Evolutionary conservation across 495 filamentous ascomycete genomes (phyloP).

Genomic region (Penicillium steckii): DNA sequence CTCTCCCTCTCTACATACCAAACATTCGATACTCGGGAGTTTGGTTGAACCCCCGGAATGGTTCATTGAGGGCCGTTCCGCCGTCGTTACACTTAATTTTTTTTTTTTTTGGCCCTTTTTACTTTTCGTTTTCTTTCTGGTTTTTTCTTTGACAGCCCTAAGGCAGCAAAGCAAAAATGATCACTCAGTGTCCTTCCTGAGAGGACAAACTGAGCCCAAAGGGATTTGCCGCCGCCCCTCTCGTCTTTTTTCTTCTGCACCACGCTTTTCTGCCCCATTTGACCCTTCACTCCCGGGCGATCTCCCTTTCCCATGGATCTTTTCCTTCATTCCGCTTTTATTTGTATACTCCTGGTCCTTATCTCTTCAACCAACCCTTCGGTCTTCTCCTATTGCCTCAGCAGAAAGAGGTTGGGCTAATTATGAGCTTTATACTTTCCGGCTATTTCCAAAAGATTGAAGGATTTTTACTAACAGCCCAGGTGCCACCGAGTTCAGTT

Average conservation of each 20-base stretch:
- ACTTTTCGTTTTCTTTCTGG: no score
- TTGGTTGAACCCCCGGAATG: not conserved
- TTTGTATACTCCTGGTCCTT: conserved; percentile 3
- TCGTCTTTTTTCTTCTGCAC: conserved; percentile 8
- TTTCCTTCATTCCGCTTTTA: conserved; percentile 9
- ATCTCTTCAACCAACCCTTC: no score
- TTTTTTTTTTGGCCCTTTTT: no score
- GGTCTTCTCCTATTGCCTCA: no score
- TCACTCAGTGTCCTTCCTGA: not conserved
- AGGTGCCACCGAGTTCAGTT: no score
- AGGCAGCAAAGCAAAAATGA: not conserved
- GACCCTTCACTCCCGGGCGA: conserved; percentile 11
- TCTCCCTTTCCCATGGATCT: conserved; percentile 19
- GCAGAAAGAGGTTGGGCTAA: no score
- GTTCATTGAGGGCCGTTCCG: not conserved
- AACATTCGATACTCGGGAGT: no score
- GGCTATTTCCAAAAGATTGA: no score
- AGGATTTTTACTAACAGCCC: no score
- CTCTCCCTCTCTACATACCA: not conserved
- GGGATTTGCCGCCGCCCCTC: not conserved
- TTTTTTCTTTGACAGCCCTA: not conserved
- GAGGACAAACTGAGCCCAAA: not conserved
- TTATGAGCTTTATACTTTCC: no score
- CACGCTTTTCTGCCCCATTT: conserved; percentile 12
- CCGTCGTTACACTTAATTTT: conserved; percentile 1